A percentile compares a stretch with the other conserved stretches of the same genome.
These are phyloP conservation scores for Aureoboletus auriporus DNA, from an alignment of 768 basidiomycete species.

Conservation along the genomic window DNA sequence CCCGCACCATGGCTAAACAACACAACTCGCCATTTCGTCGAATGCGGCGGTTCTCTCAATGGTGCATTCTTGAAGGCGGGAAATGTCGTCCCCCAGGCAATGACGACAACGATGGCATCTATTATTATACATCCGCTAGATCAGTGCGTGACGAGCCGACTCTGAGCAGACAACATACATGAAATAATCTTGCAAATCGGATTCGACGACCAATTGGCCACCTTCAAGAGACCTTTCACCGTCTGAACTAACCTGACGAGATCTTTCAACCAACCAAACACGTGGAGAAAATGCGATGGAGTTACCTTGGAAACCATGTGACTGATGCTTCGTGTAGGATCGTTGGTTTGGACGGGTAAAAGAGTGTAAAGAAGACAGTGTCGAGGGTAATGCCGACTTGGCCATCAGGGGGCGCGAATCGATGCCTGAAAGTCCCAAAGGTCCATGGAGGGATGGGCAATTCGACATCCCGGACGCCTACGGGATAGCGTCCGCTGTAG, in stretches of 20 bases:
- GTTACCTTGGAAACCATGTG: conserved; percentile 29
- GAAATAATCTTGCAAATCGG: conserved; percentile 19
- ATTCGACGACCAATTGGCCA: conserved; percentile 30
- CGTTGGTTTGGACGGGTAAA: conserved; percentile 26
- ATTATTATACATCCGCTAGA: neutral
- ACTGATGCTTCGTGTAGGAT: neutral
- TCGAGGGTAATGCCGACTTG: conserved; percentile 27
- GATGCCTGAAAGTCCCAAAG: conserved; percentile 26
- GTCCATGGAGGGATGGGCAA: conserved; percentile 23
- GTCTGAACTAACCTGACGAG: conserved; percentile 26
- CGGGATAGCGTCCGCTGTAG: conserved; percentile 26
- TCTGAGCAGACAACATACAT: conserved; percentile 11
- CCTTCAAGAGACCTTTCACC: conserved; percentile 29
- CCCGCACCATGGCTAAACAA: conserved; percentile 46
- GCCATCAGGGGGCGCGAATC: conserved; percentile 12
- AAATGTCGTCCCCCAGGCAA: conserved; percentile 31
- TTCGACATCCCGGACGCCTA: conserved; percentile 34
- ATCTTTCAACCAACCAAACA: too few relatives aligned
- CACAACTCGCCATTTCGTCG: conserved; percentile 34
- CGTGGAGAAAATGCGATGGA: neutral
- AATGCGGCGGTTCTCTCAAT: conserved; percentile 13
- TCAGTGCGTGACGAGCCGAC: too few relatives aligned
- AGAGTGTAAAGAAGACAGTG: conserved; percentile 29
- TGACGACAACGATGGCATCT: conserved; percentile 24
- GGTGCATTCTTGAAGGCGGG: conserved; percentile 27